Evolutionary conservation across 306 rosid species (phyloP).

Genomic region (Fragaria vesca): DNA sequence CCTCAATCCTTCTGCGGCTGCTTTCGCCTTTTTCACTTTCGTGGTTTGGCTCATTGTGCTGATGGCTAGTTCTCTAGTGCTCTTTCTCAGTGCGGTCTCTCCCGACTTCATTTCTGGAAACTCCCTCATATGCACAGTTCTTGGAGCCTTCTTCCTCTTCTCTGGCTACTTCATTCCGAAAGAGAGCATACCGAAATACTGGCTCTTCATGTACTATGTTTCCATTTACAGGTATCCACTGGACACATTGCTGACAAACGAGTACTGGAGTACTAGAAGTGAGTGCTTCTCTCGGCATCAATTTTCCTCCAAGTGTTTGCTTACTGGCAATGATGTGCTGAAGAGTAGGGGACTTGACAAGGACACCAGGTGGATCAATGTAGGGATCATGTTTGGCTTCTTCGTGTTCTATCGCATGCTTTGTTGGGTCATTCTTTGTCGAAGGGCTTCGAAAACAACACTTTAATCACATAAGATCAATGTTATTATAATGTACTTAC

Average conservation of each 20-base stretch:
- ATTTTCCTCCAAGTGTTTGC: conserved; percentile 21
- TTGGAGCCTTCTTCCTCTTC: conserved; percentile 84
- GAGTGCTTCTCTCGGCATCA: conserved; percentile 45
- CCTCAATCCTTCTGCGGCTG: conserved; percentile 62
- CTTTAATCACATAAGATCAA: conserved; percentile 18
- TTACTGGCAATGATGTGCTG: conserved; percentile 70
- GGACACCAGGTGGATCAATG: conserved; percentile 72
- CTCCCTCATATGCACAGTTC: conserved; percentile 77
- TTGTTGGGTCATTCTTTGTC: conserved; percentile 69
- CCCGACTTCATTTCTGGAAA: conserved; percentile 93
- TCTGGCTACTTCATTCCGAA: conserved; percentile 94
- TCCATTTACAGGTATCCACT: conserved; percentile 85
- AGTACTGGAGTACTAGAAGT: conserved; percentile 58
- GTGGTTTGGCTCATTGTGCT: conserved; percentile 87
- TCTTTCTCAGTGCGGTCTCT: conserved; percentile 76
- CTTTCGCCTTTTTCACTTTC: conserved; percentile 68
- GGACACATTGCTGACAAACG: conserved; percentile 75
- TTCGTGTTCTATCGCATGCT: conserved; percentile 73
- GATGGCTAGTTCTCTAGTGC: conserved; percentile 88
- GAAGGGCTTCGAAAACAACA: conserved; percentile 64
- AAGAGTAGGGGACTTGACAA: conserved; percentile 73
- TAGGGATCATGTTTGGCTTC: conserved; percentile 72
- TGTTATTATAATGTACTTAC: no score
- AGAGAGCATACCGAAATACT: conserved; percentile 75
- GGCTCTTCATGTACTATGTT: conserved; percentile 95